Conservation (phyloP, 1,139 yeast genomes). For the Blastobotrys serpentis region DNA sequence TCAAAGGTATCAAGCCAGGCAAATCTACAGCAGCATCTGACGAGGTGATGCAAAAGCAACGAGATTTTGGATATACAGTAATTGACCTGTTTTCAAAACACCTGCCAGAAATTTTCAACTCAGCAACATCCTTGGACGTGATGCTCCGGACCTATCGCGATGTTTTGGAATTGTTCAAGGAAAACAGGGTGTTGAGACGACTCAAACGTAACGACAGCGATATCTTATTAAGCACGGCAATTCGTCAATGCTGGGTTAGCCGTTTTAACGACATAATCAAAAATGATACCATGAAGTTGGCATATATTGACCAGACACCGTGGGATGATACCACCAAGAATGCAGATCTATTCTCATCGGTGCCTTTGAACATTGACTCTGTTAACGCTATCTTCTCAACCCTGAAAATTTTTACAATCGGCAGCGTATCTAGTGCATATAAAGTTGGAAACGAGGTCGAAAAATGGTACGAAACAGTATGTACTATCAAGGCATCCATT, state of each 20-base stretch:
- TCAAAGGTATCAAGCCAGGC: slow-evolving; percentile 16
- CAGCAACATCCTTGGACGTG: slow-evolving; percentile 18
- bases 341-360: slow-evolving; percentile 1
- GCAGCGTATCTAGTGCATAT: slow-evolving; percentile 18
- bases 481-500: slow-evolving; percentile 13
- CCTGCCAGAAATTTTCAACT: slow-evolving; percentile 20
- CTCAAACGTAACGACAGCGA: slow-evolving; percentile 13
- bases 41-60: slow-evolving; percentile 14
- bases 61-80: slow-evolving; percentile 20
- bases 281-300: slow-evolving; percentile 8
- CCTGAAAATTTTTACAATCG: slow-evolving; percentile 19
- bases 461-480: slow-evolving; percentile 17
- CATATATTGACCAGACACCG: slow-evolving; percentile 11
- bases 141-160: slow-evolving; percentile 26
- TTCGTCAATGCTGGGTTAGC: slow-evolving; percentile 25
- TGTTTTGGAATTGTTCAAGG: slow-evolving; percentile 25
- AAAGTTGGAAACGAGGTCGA: slow-evolving; percentile 17
- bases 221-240: slow-evolving; percentile 21
- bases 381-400: slow-evolving; percentile 18
- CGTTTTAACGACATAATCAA: slow-evolving; percentile 22
- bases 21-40: slow-evolving; percentile 18
- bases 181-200: slow-evolving; percentile 21
- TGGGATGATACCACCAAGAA: slow-evolving; percentile 11
- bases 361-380: slow-evolving; percentile 13
- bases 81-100: slow-evolving; percentile 17